Base-by-base conservation (phyloP, 805 yeast species). In the Saccharomyces mikatae region DNA sequence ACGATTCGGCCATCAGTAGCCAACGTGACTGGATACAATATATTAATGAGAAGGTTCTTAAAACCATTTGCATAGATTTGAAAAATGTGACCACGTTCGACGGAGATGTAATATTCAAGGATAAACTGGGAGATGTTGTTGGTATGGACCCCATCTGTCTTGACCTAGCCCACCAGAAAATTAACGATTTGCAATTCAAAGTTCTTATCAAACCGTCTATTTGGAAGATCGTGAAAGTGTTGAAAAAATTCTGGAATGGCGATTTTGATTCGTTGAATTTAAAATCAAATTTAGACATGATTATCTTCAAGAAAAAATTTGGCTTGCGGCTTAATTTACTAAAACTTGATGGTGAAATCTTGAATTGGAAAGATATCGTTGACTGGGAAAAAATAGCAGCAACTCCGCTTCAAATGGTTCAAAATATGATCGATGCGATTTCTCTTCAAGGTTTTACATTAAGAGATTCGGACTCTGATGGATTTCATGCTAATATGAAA, bases 241-340 rank as follows among this genome's bases (percentile, higher is more conserved):
- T 68, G 36, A 67, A 63, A 47, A 67, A 66, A 51, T 50, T 68
- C 27, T 64, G 69, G 67, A 56, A 56, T 2, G 61, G 62, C 27
- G 60, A 65, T 9, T 67, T 61, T 46, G 57, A 62, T 10, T 58
- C 60, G 27, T 46, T 67, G 21, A 55, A 65, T 46, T n/a, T 68
- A 22, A 62, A 65, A 59, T 65, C 71, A 6, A 52, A 48, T 26
- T n/a, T 65, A 17, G 61, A 65, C 49, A 26, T 62, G 1, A 54
- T 59, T 8, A 13, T 67, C 8, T 57, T 57, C 14, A 67, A 62
- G 41, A 49, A 50, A 9, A 36, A 17, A 36, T 36, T 36, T 21
- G 44, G 44, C 24, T 17, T 17, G 44, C 6, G 44, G 11, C 11
- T 36, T 17, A 17, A 36, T 36, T 17, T 36, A 21, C 10, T 17